Base-by-base conservation (phyloP, 2,329 filamentous ascomycete species). In the Periconia sp. region DNA sequence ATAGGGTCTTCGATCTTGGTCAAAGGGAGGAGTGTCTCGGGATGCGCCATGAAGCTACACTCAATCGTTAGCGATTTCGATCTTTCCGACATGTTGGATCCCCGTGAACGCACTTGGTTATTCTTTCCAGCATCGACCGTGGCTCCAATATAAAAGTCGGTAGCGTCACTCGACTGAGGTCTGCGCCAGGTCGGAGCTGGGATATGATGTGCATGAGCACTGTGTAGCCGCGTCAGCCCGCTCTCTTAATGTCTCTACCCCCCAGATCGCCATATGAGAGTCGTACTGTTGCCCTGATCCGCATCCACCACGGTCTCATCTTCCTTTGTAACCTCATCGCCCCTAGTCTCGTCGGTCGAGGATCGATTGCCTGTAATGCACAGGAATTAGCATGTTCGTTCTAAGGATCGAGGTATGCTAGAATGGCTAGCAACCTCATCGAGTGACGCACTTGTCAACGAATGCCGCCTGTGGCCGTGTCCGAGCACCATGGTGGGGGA, bases 131-230 rank as follows among this genome's bases (percentile, higher is more conserved):
- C 94, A 99, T 99, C 60, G 92, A 96, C 65, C 92, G 86, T 17
- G 94, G 94, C 72, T 99, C 94, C 59, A 99, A 84, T 63, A 99
- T 99, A 70, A 99, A 99, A 34, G 94, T 99, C 28, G 94, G 94
- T 43, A 99, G 79, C 24, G 94, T 92, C 50, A 99, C 92, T 59
- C 92, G 84, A 73, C 91, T 96, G 59, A 99, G 78, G 70, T 99
- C 94, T 61, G 94, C 94, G 54, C 94, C 94, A 10, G 94, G 94
- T 51, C 94, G 88, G 51, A 99, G 80, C 75, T 99, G 94, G 38
- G 92, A 95, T 66, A 99, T 97, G 73, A 99, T 95, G 74, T 97
- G 92, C 46, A 86, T 89, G 57, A 99, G 87, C 64, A 99, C 94
- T 96, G 65, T 22, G 35, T 10, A 11, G 13, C 25, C 21, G 8